Evolutionary conservation across 352 stramenopile genomes (phyloP), one percentile per base, ranked within the genome.

Genomic region (Globisporangium echinulatum): DNA sequence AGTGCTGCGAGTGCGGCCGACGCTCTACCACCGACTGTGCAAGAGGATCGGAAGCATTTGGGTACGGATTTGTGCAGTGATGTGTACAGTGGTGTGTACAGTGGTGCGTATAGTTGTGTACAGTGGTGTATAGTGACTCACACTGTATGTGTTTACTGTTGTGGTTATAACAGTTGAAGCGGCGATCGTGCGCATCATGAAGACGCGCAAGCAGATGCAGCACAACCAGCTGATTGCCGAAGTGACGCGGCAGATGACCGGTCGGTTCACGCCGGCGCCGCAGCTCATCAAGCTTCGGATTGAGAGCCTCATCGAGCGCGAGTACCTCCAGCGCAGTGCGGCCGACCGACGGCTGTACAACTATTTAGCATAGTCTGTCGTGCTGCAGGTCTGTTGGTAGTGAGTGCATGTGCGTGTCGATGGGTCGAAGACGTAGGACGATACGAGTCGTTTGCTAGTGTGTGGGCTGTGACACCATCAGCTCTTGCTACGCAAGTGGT

Each of bases 271-370:
- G 5, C 96, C 96, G 14, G 79, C 90, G 19, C 94, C 94, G 4
- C 85, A 98, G 59, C 92, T 98, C 58, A 96, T 99, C 75, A 99
- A 99, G 85, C 96, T 98, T 59, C 85, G 97, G 47, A 98, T 99
- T 59, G 97, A 99, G 74, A 97, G 89, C 63, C 84, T 99, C 15
- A 99, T 99, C 64, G 97, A 99, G 68, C 86, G 97, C 55, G 97
- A 99, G 72, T 99, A 99, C 75, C 77, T 99, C 48, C 93, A 99
- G 69, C 90, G 97, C 49, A 93, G 92, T 62, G 69, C 91, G 33
- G 71, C 87, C 50, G 95, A 99, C 69, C 87, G 90, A 64, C 80
- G 86, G 36, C 69, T 98, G 51, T 99, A 99, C 87, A 96, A 93
- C 59, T 99, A 99, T 84, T 88, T 99, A 72, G 97, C 97, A 46